Evolutionary conservation across 2,329 filamentous ascomycete species (phyloP), one percentile per base, ranked within the genome.

Genomic region (Pseudopyrenochaeta lycopersici): DNA sequence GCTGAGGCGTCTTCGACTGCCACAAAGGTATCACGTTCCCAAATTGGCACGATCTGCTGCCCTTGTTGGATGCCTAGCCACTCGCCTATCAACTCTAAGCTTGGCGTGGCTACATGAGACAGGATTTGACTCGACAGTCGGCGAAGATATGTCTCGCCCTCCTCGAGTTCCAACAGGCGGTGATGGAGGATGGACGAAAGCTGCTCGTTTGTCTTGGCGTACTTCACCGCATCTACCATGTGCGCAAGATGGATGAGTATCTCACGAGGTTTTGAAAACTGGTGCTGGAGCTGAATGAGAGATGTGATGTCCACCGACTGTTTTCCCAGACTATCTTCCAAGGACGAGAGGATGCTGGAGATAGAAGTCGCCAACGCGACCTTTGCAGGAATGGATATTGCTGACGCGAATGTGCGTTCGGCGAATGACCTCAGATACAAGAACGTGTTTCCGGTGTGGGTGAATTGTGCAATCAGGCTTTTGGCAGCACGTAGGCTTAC

Each of bases 61-160:
- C 78, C 76, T 49, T 70, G 80, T 82, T 49, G 57, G 10, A 91
- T 82, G 0, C 91, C 91, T 54, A 93, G 85, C 90, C 91, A 95
- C 66, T 88, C 86, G 60, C 89, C 84, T 7, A 90, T 79, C 46
- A 88, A 83, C 46, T 87, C 82, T 7, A 90, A 77, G 85, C 88
- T 92, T 0, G 89, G 89, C 23, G 77, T 76, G 1, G 86, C 86
- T 1, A 89, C 85, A 33, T 84, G 80, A 39, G 81, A 79, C 14
- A 95, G 73, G 0, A 94, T 81, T 56, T 91, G 86, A 14, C 87
- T 84, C 67, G 91, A 83, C 29, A 91, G 82, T 18, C 84, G 81
- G 17, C 85, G 84, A 18, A 92, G 75, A 52, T 86, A 84, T 11
- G 79, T 78, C 44, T 87, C 85, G 29, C 84, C 82, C 60, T 90